phyloP scores from a whole-genome alignment of 371 early-diverging fungal genomes.

The Zopfochytrium polystomum region DNA sequence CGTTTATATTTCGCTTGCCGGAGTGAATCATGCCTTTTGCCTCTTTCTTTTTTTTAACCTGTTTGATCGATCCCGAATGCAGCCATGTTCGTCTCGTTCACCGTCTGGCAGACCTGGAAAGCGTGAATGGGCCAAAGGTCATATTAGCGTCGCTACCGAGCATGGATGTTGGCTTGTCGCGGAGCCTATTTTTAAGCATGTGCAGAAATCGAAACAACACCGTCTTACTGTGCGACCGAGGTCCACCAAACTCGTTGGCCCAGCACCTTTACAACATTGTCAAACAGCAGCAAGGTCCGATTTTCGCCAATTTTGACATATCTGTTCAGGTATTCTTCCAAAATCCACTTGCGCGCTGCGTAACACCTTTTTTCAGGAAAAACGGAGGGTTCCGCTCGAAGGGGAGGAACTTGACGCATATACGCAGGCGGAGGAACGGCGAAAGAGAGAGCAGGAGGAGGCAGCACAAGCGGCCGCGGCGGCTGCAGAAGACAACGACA shows the following conservation, averaged over 20 bases:
- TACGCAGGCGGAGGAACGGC: slow-evolving; percentile 52
- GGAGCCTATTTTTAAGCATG: slow-evolving; percentile 76
- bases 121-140: slow-evolving; percentile 68
- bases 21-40: no score
- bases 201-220: slow-evolving; percentile 55
- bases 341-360: background rate
- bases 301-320: slow-evolving; percentile 50
- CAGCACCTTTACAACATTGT: slow-evolving; percentile 58
- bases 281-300: slow-evolving; percentile 5
- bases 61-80: slow-evolving; percentile 7
- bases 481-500: slow-evolving; percentile 73
- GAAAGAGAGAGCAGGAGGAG: slow-evolving; percentile 57
- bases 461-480: no score
- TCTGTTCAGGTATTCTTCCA: slow-evolving; percentile 34
- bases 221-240: slow-evolving; percentile 75
- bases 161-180: slow-evolving; percentile 77
- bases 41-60: no score
- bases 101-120: slow-evolving; percentile 68
- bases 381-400: slow-evolving; percentile 73
- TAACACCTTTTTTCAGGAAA: slow-evolving; percentile 21
- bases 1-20: slow-evolving; percentile 19
- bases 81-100: slow-evolving; percentile 61
- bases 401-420: slow-evolving; percentile 79
- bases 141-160: slow-evolving; percentile 76
- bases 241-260: slow-evolving; percentile 68